Evolutionary conservation across 495 filamentous ascomycete genomes (phyloP).

Genomic region (Penicillium cinerascens): DNA sequence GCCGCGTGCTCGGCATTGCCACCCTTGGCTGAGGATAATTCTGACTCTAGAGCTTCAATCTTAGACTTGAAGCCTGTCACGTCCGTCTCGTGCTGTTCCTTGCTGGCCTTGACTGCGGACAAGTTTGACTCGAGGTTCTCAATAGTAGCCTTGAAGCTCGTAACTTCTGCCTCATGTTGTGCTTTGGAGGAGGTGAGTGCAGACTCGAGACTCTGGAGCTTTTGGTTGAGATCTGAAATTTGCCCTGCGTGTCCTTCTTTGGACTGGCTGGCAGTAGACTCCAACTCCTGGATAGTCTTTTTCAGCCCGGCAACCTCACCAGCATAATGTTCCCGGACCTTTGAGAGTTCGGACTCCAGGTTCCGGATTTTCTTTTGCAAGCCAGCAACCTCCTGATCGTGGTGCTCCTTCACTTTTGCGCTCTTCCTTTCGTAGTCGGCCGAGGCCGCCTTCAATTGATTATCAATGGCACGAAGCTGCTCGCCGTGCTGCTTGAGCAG

Average conservation of each 20-base stretch:
- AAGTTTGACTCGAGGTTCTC: slow-evolving; percentile 54
- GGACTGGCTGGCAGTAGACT: slow-evolving; percentile 22
- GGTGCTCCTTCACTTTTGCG: slow-evolving; percentile 43
- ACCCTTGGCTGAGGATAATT: slow-evolving; percentile 29
- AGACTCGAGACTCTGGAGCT: slow-evolving; percentile 50
- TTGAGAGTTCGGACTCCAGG: slow-evolving; percentile 59
- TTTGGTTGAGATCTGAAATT: slow-evolving; percentile 42
- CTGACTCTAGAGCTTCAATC: slow-evolving; percentile 51
- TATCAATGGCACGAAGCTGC: slow-evolving; percentile 46
- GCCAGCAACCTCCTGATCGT: slow-evolving; percentile 62
- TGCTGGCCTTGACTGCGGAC: slow-evolving; percentile 38
- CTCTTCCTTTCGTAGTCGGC: slow-evolving; percentile 48
- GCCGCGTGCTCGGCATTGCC: slow-evolving; percentile 49
- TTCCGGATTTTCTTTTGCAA: slow-evolving; percentile 56
- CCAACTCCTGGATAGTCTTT: slow-evolving; percentile 48
- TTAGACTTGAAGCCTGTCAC: slow-evolving; percentile 52
- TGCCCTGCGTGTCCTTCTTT: slow-evolving; percentile 36
- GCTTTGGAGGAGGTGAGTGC: slow-evolving; percentile 51
- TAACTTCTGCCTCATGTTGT: slow-evolving; percentile 59
- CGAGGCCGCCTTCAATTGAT: slow-evolving; percentile 46
- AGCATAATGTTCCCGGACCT: slow-evolving; percentile 48
- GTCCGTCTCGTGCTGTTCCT: slow-evolving; percentile 54
- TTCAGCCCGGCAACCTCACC: slow-evolving; percentile 56
- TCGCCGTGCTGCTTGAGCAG: slow-evolving; percentile 46
- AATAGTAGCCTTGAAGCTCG: slow-evolving; percentile 53